These are phyloP conservation scores for Lactarius deliciosus DNA, from an alignment of 768 basidiomycete species.

Conservation along the genomic window DNA sequence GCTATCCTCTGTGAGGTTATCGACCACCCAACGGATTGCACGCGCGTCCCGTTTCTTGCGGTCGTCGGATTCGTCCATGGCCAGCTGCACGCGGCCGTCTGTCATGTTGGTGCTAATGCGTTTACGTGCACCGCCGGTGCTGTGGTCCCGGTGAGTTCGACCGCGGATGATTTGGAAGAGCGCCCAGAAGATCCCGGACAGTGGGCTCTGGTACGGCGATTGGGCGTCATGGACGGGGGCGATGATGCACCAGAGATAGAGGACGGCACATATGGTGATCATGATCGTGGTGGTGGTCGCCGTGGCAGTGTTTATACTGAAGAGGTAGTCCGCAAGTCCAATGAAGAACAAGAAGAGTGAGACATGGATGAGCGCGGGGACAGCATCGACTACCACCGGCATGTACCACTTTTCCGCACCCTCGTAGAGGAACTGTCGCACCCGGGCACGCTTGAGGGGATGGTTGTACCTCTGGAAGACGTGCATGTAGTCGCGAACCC, in stretches of 20 bases:
- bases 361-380: conserved; percentile 44
- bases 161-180: conserved; percentile 17
- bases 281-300: conserved; percentile 14
- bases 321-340: conserved; percentile 47
- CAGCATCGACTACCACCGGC: conserved; percentile 41
- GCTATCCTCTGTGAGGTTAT: conserved; percentile 13
- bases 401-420: conserved; percentile 44
- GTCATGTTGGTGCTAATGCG: conserved; percentile 17
- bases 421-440: conserved; percentile 40
- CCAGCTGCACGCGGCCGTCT: conserved; percentile 10
- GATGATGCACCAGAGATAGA: conserved; percentile 25
- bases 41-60: conserved; percentile 10
- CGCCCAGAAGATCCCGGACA: conserved; percentile 20
- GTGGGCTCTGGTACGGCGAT: conserved; percentile 20
- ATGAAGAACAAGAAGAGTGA: conserved; percentile 43
- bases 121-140: conserved; percentile 5
- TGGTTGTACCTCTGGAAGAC: conserved; percentile 37
- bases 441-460: conserved; percentile 39
- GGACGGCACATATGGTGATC: conserved; percentile 7
- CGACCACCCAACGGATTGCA: conserved; percentile 9
- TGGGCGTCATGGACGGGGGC: conserved; percentile 15
- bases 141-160: conserved; percentile 15
- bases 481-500: conserved; percentile 1
- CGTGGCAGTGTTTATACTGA: conserved; percentile 31
- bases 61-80: conserved; percentile 11